Evolutionary conservation across 768 basidiomycete species (phyloP).

Genomic region (Termitomyces sp.): DNA sequence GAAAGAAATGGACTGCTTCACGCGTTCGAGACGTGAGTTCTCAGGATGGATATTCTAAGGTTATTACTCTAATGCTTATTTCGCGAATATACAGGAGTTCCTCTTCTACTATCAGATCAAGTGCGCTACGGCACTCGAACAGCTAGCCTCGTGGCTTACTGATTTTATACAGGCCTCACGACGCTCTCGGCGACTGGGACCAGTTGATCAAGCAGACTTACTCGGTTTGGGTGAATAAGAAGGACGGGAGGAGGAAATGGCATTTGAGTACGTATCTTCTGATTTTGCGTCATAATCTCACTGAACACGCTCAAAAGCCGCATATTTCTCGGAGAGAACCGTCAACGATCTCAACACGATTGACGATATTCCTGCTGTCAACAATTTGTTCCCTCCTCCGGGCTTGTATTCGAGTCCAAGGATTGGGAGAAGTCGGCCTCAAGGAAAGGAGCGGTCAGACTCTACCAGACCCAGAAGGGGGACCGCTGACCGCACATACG

Average conservation of each 20-base stretch:
- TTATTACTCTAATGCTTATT: constrained; percentile 9
- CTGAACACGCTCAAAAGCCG: constrained; percentile 43
- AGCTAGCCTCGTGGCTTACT: not conserved
- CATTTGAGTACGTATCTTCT: constrained; percentile 62
- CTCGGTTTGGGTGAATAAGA: constrained; percentile 72
- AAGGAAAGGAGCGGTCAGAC: constrained; percentile 45
- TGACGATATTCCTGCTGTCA: constrained; percentile 60
- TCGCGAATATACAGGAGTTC: constrained; percentile 56
- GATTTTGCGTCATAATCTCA: constrained; percentile 5
- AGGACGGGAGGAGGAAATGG: constrained; percentile 73
- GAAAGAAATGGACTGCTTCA: constrained; percentile 79
- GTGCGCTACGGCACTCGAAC: constrained; percentile 43
- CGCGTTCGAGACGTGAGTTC: constrained; percentile 73
- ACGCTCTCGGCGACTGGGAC: constrained; percentile 41
- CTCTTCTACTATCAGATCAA: constrained; percentile 79
- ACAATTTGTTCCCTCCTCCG: constrained; percentile 62
- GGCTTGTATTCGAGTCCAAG: constrained; percentile 70
- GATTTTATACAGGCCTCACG: constrained; percentile 2
- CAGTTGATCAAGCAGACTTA: constrained; percentile 83
- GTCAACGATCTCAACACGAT: constrained; percentile 71
- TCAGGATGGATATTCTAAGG: not conserved
- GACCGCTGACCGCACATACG: constrained; percentile 1
- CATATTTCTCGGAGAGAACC: constrained; percentile 79
- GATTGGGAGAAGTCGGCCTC: constrained; percentile 47
- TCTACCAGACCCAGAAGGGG: constrained; percentile 5